phyloP scores from a whole-genome alignment of 306 rosid genomes.

The Dicorynia guianensis region DNA sequence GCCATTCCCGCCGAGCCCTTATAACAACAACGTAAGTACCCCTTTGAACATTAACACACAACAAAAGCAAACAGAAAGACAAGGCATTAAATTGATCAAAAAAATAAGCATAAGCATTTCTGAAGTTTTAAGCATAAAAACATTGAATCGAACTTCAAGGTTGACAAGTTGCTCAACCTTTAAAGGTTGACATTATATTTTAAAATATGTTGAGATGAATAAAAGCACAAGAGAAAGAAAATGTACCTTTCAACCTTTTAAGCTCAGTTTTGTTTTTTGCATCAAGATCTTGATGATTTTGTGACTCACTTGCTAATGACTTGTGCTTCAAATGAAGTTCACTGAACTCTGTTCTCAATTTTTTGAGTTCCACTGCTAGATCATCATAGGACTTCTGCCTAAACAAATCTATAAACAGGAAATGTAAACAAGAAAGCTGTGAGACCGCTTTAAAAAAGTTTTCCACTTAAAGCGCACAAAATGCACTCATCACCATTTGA shows the following conservation, averaged over 20 bases:
- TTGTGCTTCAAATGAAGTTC: conserved; percentile 59
- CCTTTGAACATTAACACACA: no score
- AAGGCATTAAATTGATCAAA: no score
- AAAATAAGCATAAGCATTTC: no score
- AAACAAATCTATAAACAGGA: conserved; percentile 51
- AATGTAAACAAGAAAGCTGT: conserved; percentile 31
- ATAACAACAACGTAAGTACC: no score
- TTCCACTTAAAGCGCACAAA: no score
- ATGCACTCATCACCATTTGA: no score
- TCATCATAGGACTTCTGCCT: conserved; percentile 45
- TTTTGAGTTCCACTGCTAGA: conserved; percentile 49
- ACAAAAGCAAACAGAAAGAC: no score
- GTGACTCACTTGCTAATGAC: conserved; percentile 55
- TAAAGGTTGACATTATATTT: not conserved
- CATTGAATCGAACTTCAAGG: no score
- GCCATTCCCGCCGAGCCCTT: no score
- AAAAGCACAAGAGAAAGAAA: conserved; percentile 18
- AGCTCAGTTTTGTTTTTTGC: conserved; percentile 58
- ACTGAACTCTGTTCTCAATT: conserved; percentile 55
- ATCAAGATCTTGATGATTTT: conserved; percentile 56
- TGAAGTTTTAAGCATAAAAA: no score
- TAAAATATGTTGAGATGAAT: not conserved
- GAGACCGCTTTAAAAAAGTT: not conserved
- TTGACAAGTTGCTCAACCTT: not conserved
- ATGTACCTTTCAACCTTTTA: conserved; percentile 66